Base-by-base conservation (phyloP, 1,284 basidiomycete genomes). In the Heimioporus retisporus region DNA sequence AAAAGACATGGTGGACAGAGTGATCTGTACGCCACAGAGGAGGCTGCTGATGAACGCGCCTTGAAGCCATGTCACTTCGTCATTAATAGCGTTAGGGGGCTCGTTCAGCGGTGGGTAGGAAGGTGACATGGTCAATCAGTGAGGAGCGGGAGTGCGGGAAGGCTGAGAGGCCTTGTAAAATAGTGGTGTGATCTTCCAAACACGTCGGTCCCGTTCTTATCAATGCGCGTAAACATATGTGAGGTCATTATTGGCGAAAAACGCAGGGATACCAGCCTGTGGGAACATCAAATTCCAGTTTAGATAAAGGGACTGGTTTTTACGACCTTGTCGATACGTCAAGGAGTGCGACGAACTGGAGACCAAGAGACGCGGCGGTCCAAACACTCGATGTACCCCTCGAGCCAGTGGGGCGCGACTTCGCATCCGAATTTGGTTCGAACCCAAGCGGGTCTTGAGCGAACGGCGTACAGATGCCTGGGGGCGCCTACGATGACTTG, bases 31-130 rank as follows among this genome's bases (percentile, higher is more conserved):
- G 1, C 73, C 73, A 19, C 67, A 74, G 54, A 75, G 60, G 42
- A 76, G 61, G 44, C 61, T 68, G 54, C 73, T 65, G 42, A 76
- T 23, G 50, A 76, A 67, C 6, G 75, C 73, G 42, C 73, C 74
- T 59, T 74, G 75, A 15, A 74, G 71, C 75, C 73, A 74, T 35
- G 71, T n/a, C 6, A 69, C 55, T 50, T 76, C 72, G 25, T 64
- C 66, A 21, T 2, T 14, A 23, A 67, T 64, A 31, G 55, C 6
- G 35, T 66, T 0, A 8, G 0, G 25, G 18, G 71, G 40, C 46
- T 76, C 65, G 16, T 67, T 40, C 35, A 40, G 7, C 5, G 55
- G 65, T 15, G 56, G 61, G 28, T 61, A 61, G 51, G 58, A 21
- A 31, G 55, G 16, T 19, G 51, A 51, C 74, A 74, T 75, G n/a